These are phyloP conservation scores for Vigna mungo DNA, from an alignment of 306 rosid genomes.

Conservation along the genomic window DNA sequence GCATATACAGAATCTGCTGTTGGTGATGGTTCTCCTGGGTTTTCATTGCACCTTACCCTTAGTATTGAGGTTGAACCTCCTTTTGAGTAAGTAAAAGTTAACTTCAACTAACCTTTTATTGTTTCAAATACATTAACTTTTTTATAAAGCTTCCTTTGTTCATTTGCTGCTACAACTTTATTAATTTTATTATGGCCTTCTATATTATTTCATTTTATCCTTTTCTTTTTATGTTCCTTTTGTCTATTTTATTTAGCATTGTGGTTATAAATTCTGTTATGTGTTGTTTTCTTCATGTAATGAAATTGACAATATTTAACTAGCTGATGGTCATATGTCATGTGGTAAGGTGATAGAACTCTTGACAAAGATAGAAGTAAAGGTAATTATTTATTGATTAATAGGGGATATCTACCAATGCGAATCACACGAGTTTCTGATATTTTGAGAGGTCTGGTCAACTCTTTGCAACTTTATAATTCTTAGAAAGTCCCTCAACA, in stretches of 20 bases:
- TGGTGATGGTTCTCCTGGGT: slow-evolving; percentile 57
- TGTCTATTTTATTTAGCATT: neutral
- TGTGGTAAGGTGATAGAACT: slow-evolving; percentile 6
- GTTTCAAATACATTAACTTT: slow-evolving; percentile 19
- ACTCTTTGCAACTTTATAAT: too few species aligned
- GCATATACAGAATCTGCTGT: slow-evolving; percentile 58
- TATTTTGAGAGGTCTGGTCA: too few species aligned
- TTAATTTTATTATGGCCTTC: slow-evolving; percentile 24
- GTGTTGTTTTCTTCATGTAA: slow-evolving; percentile 5
- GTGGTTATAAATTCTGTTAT: slow-evolving; percentile 25
- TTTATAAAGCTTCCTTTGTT: slow-evolving; percentile 11
- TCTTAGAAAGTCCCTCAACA: too few species aligned
- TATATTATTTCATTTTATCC: neutral
- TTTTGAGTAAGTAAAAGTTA: slow-evolving; percentile 75
- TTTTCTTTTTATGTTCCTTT: neutral
- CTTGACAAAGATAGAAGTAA: neutral
- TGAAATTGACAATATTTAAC: slow-evolving; percentile 35
- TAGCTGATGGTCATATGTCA: slow-evolving; percentile 5
- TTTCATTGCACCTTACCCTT: slow-evolving; percentile 81
- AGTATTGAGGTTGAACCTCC: slow-evolving; percentile 91
- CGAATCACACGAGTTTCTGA: too few species aligned
- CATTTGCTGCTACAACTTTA: slow-evolving; percentile 1
- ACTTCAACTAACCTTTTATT: slow-evolving; percentile 13
- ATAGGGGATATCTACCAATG: too few species aligned
- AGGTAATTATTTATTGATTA: too few species aligned